A percentile compares a stretch with the other conserved stretches of the same genome.
These are phyloP conservation scores for Colletotrichum godetiae DNA, from an alignment of 2,329 filamentous ascomycete species.

Conservation along the genomic window DNA sequence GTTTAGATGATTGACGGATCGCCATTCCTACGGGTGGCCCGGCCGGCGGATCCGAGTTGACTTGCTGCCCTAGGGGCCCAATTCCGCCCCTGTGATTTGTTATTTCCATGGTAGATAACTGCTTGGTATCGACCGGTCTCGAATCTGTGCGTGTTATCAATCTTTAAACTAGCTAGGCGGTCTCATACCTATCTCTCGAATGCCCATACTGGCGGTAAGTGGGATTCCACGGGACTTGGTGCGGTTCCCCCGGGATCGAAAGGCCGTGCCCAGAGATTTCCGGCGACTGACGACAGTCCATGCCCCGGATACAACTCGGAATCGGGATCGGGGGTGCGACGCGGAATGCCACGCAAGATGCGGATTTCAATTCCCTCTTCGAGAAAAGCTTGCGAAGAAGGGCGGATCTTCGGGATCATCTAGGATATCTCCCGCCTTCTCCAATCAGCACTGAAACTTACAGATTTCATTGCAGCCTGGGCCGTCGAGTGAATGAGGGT, in stretches of 20 bases:
- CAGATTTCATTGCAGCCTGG: neutral
- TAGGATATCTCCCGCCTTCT: neutral
- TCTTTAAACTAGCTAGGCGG: neutral
- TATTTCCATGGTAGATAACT: neutral
- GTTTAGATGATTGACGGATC: neutral
- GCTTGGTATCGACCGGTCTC: neutral
- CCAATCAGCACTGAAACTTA: neutral
- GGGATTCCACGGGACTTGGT: neutral
- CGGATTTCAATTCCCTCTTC: neutral
- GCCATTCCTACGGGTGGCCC: neutral
- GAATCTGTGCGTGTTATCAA: neutral
- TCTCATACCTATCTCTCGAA: neutral
- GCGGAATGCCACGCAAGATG: neutral
- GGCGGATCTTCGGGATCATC: neutral
- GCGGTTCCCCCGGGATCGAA: neutral
- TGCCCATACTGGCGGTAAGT: neutral
- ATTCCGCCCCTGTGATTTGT: neutral
- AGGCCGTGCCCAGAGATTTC: neutral
- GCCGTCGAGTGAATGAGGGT: neutral
- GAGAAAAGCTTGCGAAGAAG: neutral
- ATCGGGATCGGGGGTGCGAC: neutral
- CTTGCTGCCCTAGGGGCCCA: neutral
- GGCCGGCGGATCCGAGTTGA: neutral
- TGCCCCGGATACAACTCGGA: neutral
- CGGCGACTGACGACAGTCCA: neutral